A percentile compares a stretch with the other conserved stretches of the same genome.
These are phyloP conservation scores for Biscogniauxia sp. DNA, from an alignment of 2,329 filamentous ascomycete genomes.

Conservation along the genomic window DNA sequence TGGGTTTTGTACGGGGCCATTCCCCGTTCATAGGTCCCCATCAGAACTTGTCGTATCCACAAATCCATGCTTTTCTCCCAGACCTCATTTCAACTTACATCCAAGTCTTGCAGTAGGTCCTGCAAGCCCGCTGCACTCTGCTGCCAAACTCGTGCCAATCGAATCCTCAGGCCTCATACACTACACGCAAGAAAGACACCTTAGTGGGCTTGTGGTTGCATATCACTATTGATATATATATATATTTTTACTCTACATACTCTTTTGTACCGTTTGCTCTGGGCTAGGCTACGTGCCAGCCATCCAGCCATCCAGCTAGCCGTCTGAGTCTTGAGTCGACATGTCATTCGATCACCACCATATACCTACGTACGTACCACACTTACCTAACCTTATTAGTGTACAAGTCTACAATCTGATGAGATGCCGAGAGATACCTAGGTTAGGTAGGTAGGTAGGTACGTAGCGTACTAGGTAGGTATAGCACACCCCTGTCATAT, in stretches of 20 bases:
- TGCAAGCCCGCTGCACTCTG: constrained; percentile 26
- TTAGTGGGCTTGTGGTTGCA: not conserved
- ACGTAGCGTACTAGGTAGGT: too few relatives aligned
- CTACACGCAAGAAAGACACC: not conserved
- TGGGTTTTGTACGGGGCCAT: constrained; percentile 10
- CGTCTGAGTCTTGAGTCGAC: not conserved
- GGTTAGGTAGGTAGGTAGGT: too few relatives aligned
- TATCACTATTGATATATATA: not conserved
- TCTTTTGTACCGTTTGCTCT: not conserved
- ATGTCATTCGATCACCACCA: not conserved
- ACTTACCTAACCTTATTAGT: too few relatives aligned
- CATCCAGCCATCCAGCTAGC: too few relatives aligned
- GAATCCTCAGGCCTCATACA: constrained; percentile 1
- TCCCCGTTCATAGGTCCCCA: constrained; percentile 4
- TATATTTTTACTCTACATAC: not conserved
- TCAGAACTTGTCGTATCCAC: constrained; percentile 12
- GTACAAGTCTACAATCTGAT: not conserved
- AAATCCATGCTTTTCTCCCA: constrained; percentile 16
- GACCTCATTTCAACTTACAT: constrained; percentile 31
- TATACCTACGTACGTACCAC: too few relatives aligned
- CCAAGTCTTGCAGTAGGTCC: constrained; percentile 23
- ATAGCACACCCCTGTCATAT: not conserved
- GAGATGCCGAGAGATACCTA: not conserved
- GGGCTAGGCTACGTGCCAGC: too few relatives aligned
- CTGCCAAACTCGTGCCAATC: constrained; percentile 17